A percentile compares a stretch with the other conserved stretches of the same genome.
These are phyloP conservation scores for Pelagomonas calceolata DNA, from an alignment of 108 stramenopile genomes.

Conservation along the genomic window DNA sequence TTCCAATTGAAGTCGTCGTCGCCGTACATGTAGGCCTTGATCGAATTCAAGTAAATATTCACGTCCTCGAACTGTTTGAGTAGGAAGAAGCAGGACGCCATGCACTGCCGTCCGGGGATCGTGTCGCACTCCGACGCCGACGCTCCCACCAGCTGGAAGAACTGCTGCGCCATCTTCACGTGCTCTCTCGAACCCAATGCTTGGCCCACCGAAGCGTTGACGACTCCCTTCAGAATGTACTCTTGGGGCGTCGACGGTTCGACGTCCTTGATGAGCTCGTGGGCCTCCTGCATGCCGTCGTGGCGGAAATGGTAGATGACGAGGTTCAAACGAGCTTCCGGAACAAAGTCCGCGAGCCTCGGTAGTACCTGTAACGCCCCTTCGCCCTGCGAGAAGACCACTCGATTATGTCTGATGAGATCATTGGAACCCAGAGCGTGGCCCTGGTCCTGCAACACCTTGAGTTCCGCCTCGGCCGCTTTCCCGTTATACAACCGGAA, in stretches of 20 bases:
- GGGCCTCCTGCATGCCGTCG: conserved; percentile 56
- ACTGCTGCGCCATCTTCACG: conserved; percentile 51
- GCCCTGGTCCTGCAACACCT: conserved; percentile 39
- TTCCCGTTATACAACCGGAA: conserved; percentile 72
- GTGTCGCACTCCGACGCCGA: conserved; percentile 69
- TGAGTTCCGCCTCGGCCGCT: conserved; percentile 63
- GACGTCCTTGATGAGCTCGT: conserved; percentile 54
- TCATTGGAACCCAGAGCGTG: conserved; percentile 36
- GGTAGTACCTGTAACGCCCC: conserved; percentile 57
- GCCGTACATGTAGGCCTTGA: conserved; percentile 49
- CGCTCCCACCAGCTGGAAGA: conserved; percentile 64
- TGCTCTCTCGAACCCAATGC: conserved; percentile 37
- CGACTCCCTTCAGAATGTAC: conserved; percentile 62
- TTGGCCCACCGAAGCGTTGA: conserved; percentile 57
- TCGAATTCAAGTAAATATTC: conserved; percentile 54
- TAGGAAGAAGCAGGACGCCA: conserved; percentile 67
- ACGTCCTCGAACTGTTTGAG: conserved; percentile 62
- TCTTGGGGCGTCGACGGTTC: conserved; percentile 62
- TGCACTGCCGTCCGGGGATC: conserved; percentile 75
- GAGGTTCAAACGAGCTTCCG: conserved; percentile 71
- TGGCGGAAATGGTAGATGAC: conserved; percentile 41
- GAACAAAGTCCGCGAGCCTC: conserved; percentile 50
- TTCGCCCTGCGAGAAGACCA: conserved; percentile 59
- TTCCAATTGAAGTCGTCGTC: conserved; percentile 82
- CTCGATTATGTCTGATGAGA: conserved; percentile 60